These are phyloP conservation scores for Stentor roeselii DNA, from an alignment of 73 alveolate species.

Conservation along the genomic window DNA sequence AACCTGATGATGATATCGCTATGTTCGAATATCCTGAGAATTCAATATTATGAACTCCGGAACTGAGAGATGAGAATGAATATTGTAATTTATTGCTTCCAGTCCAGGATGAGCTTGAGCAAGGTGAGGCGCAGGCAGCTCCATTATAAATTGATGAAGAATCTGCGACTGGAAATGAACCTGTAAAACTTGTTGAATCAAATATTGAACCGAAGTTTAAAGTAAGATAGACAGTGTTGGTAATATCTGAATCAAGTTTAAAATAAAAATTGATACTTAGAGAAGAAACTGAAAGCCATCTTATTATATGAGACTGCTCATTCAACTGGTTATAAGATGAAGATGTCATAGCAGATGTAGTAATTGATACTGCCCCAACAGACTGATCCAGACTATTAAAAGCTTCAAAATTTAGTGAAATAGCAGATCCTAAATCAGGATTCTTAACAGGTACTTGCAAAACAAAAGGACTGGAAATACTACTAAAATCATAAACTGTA, in stretches of 20 bases:
- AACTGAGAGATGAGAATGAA: not conserved
- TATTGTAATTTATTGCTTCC: not conserved
- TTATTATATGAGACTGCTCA: not conserved
- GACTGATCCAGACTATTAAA: not conserved
- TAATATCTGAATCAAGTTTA: not conserved
- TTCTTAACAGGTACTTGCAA: not conserved
- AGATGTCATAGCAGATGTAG: not conserved
- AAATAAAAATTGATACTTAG: not conserved
- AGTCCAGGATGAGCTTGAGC: not conserved
- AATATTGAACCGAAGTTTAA: too few species aligned
- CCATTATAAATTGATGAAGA: not conserved
- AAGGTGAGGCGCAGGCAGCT: not conserved
- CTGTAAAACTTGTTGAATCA: not conserved
- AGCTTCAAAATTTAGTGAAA: not conserved
- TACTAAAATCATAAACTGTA: not conserved
- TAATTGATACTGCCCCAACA: not conserved
- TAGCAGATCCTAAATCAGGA: not conserved
- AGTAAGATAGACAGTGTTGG: not conserved
- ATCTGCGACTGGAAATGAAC: not conserved
- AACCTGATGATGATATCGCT: not conserved
- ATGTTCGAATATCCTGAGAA: not conserved
- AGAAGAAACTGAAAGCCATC: not conserved
- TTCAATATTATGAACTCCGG: slow-evolving; percentile 1
- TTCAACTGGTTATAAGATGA: too few species aligned
- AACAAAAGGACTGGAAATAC: not conserved